These are phyloP conservation scores for Harrya chromipes DNA, from an alignment of 768 basidiomycete genomes.

Conservation along the genomic window DNA sequence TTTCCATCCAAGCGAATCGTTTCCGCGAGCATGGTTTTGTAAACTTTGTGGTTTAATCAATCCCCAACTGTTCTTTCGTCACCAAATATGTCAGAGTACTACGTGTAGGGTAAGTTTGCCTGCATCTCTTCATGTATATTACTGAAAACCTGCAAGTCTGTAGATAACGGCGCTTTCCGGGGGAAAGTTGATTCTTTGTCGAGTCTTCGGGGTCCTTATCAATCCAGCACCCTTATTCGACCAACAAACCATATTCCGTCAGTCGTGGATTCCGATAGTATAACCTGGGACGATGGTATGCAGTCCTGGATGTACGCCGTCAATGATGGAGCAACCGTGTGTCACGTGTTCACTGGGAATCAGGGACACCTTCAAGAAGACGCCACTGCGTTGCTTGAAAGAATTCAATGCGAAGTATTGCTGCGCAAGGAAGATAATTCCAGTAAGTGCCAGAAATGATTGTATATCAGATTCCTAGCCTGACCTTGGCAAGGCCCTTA, in stretches of 20 bases:
- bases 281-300: constrained; percentile 32
- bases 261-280: constrained; percentile 8
- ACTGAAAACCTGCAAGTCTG: constrained; percentile 17
- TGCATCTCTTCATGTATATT: neutral
- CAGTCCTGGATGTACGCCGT: constrained; percentile 24
- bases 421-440: constrained; percentile 17
- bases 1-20: constrained; percentile 30
- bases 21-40: constrained; percentile 51
- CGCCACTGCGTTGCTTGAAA: constrained; percentile 36
- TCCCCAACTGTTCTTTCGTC: constrained; percentile 43
- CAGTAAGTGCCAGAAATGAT: constrained; percentile 16
- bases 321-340: constrained; percentile 25
- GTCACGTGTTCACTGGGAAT: constrained; percentile 53
- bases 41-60: constrained; percentile 47
- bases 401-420: constrained; percentile 37
- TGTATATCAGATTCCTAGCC: neutral
- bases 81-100: constrained; percentile 42
- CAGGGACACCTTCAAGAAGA: constrained; percentile 36
- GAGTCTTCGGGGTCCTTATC: constrained; percentile 21
- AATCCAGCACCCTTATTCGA: constrained; percentile 9
- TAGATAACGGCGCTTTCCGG: neutral
- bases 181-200: constrained; percentile 22
- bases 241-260: constrained; percentile 20
- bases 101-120: constrained; percentile 36
- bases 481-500: constrained; percentile 25